These are phyloP conservation scores for Rhytidiadelphus loreus DNA, from an alignment of 225 moss, liverwort and hornwort species.

Conservation along the genomic window DNA sequence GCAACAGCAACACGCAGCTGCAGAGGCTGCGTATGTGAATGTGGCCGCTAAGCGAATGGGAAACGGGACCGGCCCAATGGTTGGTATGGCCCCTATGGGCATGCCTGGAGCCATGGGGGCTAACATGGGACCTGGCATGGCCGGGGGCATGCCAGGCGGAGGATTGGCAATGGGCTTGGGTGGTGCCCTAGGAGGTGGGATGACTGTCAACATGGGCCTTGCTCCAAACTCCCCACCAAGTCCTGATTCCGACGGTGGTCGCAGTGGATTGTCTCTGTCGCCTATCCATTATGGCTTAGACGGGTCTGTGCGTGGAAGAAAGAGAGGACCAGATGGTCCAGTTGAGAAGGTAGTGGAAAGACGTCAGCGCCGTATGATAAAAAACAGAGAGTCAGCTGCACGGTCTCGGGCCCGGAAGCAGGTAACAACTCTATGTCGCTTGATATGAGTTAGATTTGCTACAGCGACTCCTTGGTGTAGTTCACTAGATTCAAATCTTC, in stretches of 20 bases:
- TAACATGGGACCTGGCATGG: slow-evolving; percentile 49
- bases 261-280: slow-evolving; percentile 68
- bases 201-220: slow-evolving; percentile 62
- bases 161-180: slow-evolving; percentile 65
- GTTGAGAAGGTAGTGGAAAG: slow-evolving; percentile 89
- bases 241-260: slow-evolving; percentile 73
- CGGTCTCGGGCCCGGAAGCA: slow-evolving; percentile 94
- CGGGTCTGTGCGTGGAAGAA: slow-evolving; percentile 66
- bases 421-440: slow-evolving; percentile 8
- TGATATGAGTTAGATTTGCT: background rate
- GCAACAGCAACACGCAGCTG: slow-evolving; percentile 67
- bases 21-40: slow-evolving; percentile 51
- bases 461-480: background rate
- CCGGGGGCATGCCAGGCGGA: slow-evolving; percentile 49
- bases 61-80: slow-evolving; percentile 53
- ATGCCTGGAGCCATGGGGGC: slow-evolving; percentile 54
- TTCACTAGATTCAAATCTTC: background rate
- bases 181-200: slow-evolving; percentile 37
- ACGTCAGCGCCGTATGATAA: slow-evolving; percentile 91
- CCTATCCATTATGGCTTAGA: slow-evolving; percentile 67
- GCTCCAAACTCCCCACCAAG: slow-evolving; percentile 73
- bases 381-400: slow-evolving; percentile 95
- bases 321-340: slow-evolving; percentile 74
- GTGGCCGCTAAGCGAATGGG: slow-evolving; percentile 51
- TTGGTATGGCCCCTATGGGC: slow-evolving; percentile 39